Conservation (phyloP, 139 green algal genomes). For the Tetraselmis striata region DNA sequence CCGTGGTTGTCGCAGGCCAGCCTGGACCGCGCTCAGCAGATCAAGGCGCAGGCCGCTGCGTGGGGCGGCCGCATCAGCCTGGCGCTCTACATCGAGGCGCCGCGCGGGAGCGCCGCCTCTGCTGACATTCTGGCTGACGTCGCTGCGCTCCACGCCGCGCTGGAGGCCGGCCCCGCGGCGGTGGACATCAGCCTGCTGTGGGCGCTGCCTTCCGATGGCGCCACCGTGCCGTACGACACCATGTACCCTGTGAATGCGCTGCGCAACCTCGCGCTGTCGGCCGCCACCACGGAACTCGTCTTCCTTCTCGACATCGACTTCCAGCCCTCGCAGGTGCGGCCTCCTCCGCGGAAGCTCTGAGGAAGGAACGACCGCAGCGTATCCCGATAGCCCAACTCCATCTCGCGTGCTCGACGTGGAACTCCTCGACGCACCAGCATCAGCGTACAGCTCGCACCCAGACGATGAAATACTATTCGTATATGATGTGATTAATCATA, state of each 20-base stretch:
- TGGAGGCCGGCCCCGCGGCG: background rate
- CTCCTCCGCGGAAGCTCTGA: too few relatives aligned
- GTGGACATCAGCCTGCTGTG: background rate
- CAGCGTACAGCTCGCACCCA: too few relatives aligned
- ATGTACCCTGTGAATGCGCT: constrained; percentile 36
- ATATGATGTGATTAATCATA: too few relatives aligned
- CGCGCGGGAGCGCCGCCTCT: background rate
- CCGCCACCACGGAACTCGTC: constrained; percentile 26
- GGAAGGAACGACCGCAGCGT: too few relatives aligned
- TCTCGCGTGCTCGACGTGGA: too few relatives aligned
- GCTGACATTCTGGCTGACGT: background rate
- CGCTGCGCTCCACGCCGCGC: background rate
- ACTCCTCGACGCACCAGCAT: too few relatives aligned
- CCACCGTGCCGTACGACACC: background rate
- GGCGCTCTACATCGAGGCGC: background rate
- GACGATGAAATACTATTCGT: too few relatives aligned
- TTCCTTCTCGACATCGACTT: constrained; percentile 38
- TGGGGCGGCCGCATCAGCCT: background rate
- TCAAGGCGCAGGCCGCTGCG: background rate
- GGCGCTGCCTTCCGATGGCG: background rate
- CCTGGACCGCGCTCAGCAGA: background rate
- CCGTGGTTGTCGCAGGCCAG: too few relatives aligned
- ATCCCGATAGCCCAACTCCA: too few relatives aligned
- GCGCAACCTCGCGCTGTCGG: constrained; percentile 31
- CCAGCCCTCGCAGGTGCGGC: background rate